Conservation (phyloP, 2,329 filamentous ascomycete species). For the Botryotinia narcissicola region DNA sequence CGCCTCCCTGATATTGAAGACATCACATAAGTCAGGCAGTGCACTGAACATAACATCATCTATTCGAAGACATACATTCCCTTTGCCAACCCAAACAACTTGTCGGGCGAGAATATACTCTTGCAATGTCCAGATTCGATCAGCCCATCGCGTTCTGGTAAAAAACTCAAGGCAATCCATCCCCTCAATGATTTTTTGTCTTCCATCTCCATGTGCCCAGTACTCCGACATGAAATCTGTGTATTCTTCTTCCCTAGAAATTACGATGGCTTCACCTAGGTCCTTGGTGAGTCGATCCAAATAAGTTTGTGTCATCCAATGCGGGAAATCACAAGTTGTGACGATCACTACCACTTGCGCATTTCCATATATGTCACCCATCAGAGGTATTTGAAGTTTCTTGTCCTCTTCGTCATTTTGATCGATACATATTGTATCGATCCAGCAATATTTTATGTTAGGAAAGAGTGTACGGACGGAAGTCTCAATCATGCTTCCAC, state of each 20-base stretch:
- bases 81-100: constrained; percentile 15
- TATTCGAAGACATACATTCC: neutral
- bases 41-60: neutral
- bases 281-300: constrained; percentile 10
- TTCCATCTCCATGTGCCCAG: constrained; percentile 4
- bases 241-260: constrained; percentile 1
- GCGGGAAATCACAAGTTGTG: constrained; percentile 15
- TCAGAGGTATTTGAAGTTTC: constrained; percentile 22
- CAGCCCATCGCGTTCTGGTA: constrained; percentile 14
- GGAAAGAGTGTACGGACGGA: constrained; percentile 15
- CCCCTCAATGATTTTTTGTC: constrained; percentile 15
- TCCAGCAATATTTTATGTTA: constrained; percentile 19
- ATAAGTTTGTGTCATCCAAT: constrained; percentile 5
- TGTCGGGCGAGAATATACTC: constrained; percentile 17
- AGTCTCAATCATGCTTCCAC: constrained; percentile 15
- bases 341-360: constrained; percentile 14
- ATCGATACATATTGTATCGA: constrained; percentile 26
- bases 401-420: constrained; percentile 23
- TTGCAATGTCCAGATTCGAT: constrained; percentile 21
- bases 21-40: constrained; percentile 5
- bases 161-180: constrained; percentile 19
- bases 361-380: constrained; percentile 23
- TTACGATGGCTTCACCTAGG: constrained; percentile 11
- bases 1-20: neutral
- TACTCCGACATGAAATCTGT: neutral